phyloP scores from a whole-genome alignment of 345 rosid genomes.

The Eucalyptus caleyi region DNA sequence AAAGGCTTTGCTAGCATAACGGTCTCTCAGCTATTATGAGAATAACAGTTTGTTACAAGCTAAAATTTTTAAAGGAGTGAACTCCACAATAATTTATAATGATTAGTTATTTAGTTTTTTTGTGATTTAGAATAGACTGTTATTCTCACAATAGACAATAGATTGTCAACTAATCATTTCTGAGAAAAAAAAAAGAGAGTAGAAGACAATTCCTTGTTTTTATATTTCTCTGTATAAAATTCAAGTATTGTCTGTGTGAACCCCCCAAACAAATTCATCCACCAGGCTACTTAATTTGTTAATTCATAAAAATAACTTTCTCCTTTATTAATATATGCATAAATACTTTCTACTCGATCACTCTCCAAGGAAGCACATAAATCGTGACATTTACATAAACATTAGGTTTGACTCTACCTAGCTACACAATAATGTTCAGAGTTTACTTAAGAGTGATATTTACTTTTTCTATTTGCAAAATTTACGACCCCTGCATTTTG shows the following conservation, averaged over 20 bases:
- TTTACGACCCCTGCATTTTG: not conserved
- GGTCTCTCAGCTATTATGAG: accelerated
- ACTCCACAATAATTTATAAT: too few relatives aligned
- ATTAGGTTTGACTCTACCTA: not conserved
- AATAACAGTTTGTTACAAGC: accelerated
- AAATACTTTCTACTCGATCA: not conserved
- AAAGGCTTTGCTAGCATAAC: too few relatives aligned
- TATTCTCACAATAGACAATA: too few relatives aligned
- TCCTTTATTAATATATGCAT: not conserved
- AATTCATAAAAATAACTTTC: not conserved
- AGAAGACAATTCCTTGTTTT: too few relatives aligned
- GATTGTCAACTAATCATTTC: too few relatives aligned
- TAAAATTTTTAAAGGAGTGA: too few relatives aligned
- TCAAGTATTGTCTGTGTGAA: too few relatives aligned
- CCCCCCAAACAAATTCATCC: too few relatives aligned
- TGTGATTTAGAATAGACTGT: accelerated
- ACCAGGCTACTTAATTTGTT: not conserved
- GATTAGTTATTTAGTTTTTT: too few relatives aligned
- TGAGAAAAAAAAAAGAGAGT: too few relatives aligned
- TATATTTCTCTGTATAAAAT: too few relatives aligned
- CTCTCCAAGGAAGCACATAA: not conserved
- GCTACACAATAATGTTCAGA: not conserved
- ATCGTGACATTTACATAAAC: not conserved
- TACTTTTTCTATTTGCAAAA: not conserved
- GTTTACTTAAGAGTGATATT: not conserved